A percentile compares a stretch with the other conserved stretches of the same genome.
phyloP scores from a whole-genome alignment of 177 flowering plant species.

The Vitis hybrid region DNA sequence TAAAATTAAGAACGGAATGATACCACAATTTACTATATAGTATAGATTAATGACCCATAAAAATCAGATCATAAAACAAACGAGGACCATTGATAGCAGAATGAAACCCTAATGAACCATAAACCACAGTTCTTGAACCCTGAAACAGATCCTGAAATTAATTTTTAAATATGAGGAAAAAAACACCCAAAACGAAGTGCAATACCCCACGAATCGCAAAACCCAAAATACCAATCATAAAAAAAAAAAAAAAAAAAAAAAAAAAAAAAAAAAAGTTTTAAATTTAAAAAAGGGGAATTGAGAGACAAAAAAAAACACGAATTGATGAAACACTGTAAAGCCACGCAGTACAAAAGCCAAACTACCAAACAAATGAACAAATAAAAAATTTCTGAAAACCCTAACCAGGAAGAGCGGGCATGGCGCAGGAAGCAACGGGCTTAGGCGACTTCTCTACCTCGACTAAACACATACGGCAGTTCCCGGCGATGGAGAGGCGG shows the following conservation, averaged over 20 bases:
- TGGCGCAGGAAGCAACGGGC: conserved; percentile 99
- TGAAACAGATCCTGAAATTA: not conserved
- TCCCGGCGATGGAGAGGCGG: conserved; percentile 92
- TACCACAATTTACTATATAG: no score
- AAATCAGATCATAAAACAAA: not conserved
- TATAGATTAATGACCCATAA: no score
- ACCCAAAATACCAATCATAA: not conserved
- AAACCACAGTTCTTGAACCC: not conserved
- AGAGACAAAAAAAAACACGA: not conserved
- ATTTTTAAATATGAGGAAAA: not conserved
- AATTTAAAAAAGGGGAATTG: not conserved
- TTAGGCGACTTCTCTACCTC: conserved; percentile 99
- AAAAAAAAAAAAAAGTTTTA: not conserved
- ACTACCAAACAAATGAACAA: not conserved
- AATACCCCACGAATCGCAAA: not conserved
- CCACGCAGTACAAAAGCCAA: not conserved
- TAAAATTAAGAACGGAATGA: no score
- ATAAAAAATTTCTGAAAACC: not conserved
- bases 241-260: not conserved
- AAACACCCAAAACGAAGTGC: not conserved
- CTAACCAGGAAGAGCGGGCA: conserved; percentile 98
- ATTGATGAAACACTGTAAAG: not conserved
- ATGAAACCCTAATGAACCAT: not conserved
- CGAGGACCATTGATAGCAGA: not conserved
- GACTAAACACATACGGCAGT: conserved; percentile 97